phyloP scores from a whole-genome alignment of 345 rosid genomes.

The Geranium rotundifolium region DNA sequence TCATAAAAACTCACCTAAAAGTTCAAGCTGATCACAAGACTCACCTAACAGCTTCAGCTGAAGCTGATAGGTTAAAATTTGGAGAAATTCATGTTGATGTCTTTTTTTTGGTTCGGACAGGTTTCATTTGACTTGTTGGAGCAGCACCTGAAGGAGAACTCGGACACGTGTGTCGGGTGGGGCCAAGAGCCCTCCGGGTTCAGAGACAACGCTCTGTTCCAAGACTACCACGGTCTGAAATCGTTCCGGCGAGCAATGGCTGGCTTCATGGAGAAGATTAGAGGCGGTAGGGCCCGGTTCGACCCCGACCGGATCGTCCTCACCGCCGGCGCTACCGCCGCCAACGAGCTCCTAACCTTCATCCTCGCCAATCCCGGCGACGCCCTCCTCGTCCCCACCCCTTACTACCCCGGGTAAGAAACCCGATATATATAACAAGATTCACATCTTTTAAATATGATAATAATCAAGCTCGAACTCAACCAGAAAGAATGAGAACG shows the following conservation, averaged over 20 bases:
- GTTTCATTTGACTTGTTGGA: conserved; percentile 59
- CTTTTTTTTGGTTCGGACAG: conserved; percentile 23
- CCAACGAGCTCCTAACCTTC: conserved; percentile 70
- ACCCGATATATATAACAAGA: neutral
- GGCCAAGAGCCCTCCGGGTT: conserved; percentile 25
- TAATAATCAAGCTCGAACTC: too few species aligned
- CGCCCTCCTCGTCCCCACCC: conserved; percentile 86
- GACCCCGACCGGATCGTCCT: conserved; percentile 81
- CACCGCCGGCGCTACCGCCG: conserved; percentile 98
- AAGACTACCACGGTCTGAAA: conserved; percentile 74
- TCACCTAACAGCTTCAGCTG: too few species aligned
- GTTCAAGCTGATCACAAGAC: too few species aligned
- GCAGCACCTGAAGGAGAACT: conserved; percentile 57
- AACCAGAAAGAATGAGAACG: too few species aligned
- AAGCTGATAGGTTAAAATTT: too few species aligned
- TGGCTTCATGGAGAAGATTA: conserved; percentile 72
- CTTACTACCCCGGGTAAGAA: conserved; percentile 95
- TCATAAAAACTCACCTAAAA: too few species aligned
- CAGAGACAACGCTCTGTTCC: conserved; percentile 57
- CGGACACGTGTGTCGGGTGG: conserved; percentile 52
- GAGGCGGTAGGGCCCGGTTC: conserved; percentile 52
- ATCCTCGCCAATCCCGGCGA: conserved; percentile 88
- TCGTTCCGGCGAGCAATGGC: conserved; percentile 54
- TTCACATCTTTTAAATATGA: too few species aligned
- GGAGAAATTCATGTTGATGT: neutral